phyloP scores from a whole-genome alignment of 2,329 filamentous ascomycete species.

The Teratosphaeria viscida region DNA sequence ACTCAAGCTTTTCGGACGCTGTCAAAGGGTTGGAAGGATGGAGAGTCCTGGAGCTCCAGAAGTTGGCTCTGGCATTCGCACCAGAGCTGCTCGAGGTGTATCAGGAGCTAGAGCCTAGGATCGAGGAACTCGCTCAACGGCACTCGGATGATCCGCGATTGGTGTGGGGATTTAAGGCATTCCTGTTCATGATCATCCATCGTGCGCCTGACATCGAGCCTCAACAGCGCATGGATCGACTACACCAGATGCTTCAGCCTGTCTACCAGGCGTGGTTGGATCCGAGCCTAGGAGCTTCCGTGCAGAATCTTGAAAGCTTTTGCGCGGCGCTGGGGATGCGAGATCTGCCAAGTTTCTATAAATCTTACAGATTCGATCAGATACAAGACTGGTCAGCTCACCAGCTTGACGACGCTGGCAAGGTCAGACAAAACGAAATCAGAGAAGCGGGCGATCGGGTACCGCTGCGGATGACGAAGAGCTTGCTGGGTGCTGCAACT shows the following conservation, averaged over 20 bases:
- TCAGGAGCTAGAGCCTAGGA: conserved; percentile 70
- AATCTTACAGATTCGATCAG: conserved; percentile 59
- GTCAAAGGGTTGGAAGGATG: conserved; percentile 81
- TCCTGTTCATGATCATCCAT: conserved; percentile 88
- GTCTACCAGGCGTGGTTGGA: conserved; percentile 73
- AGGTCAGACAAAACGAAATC: conserved; percentile 66
- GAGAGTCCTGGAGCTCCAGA: conserved; percentile 77
- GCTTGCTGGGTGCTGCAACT: conserved; percentile 82
- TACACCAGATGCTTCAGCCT: conserved; percentile 71
- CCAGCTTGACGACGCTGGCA: conserved; percentile 67
- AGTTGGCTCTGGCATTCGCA: conserved; percentile 80
- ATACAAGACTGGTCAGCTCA: conserved; percentile 74
- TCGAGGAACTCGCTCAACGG: conserved; percentile 67
- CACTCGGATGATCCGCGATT: conserved; percentile 70
- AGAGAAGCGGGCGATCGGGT: conserved; percentile 64
- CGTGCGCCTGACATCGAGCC: conserved; percentile 67
- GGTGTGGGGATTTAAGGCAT: conserved; percentile 75
- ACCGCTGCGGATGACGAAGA: conserved; percentile 79
- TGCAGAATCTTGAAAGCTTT: conserved; percentile 70
- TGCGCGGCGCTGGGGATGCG: conserved; percentile 69
- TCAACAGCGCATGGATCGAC: conserved; percentile 57
- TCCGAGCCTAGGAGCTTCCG: conserved; percentile 53
- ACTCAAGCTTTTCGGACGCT: conserved; percentile 69
- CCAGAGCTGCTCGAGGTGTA: conserved; percentile 81
- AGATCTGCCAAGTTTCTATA: conserved; percentile 70